Conservation (phyloP, 495 filamentous ascomycete genomes). For the Aspergillus baeticus region DNA sequence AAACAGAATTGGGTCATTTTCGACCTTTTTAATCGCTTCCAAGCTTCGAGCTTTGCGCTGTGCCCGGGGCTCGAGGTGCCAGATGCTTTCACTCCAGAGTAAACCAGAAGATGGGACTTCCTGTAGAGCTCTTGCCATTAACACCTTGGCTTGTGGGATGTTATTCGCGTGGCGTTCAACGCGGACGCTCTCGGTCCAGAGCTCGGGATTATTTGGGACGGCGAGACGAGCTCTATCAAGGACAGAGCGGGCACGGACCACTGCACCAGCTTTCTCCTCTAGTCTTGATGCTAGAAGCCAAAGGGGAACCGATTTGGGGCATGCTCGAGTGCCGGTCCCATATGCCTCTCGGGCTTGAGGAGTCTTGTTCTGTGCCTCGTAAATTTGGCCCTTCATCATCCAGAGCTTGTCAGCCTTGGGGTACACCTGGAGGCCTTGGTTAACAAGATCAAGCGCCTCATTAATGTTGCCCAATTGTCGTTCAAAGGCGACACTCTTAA, state of each 20-base stretch:
- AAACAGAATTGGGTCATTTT: constrained; percentile 85
- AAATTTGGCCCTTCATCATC: constrained; percentile 99
- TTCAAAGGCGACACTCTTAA: constrained; percentile 91
- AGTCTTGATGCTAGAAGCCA: constrained; percentile 87
- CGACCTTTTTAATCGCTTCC: constrained; percentile 94
- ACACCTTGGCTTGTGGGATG: constrained; percentile 73
- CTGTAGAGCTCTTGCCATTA: constrained; percentile 91
- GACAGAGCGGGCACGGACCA: constrained; percentile 88
- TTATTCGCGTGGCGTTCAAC: constrained; percentile 90
- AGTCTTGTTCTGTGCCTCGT: constrained; percentile 72
- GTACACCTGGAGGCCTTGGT: constrained; percentile 83
- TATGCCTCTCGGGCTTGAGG: constrained; percentile 91
- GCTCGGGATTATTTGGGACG: constrained; percentile 75
- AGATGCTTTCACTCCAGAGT: constrained; percentile 91
- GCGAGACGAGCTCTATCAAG: constrained; percentile 88
- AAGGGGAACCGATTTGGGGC: constrained; percentile 76
- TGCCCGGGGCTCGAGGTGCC: constrained; percentile 86
- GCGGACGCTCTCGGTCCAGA: constrained; percentile 90
- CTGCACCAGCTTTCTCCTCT: constrained; percentile 79
- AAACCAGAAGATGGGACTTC: constrained; percentile 87
- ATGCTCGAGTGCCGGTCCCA: constrained; percentile 81
- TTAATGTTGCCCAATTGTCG: constrained; percentile 76
- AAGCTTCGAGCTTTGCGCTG: constrained; percentile 86
- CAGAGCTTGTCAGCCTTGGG: constrained; percentile 85
- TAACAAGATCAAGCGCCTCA: constrained; percentile 80